Base-by-base conservation (phyloP, 306 rosid genomes). In the Ceratonia siliqua region DNA sequence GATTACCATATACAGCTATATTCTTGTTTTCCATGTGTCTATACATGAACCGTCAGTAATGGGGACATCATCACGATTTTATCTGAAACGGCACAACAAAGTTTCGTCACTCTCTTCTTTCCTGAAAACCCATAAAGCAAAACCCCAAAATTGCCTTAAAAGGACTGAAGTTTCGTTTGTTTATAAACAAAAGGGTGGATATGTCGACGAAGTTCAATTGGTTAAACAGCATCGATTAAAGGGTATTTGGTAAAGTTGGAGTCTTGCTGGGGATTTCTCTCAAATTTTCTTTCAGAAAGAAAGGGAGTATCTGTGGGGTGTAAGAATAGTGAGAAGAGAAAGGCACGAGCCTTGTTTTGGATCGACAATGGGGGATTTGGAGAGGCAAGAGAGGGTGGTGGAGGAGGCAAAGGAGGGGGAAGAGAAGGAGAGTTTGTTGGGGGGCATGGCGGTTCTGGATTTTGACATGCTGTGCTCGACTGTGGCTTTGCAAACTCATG, bases 391-490 rank as follows among this genome's bases (percentile, higher is more conserved):
- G 85, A 79, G 58, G 81, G 80, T 62, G 69, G 73, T 55, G 5
- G 76, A 38, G n/a, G 68, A 62, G 17, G 68, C 6, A 5, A 12
- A 10, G 79, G 66, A 5, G 75, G 82, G 77, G 9, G 91, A 52
- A 11, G 94, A 87, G 45, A 78, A 85, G 2, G 94, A 86, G 57
- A 82, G 83, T 77, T 73, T 89, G 22, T 52, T 92, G 35, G 96
- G 83, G 28, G 96, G 91, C 15, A 72, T 78, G 85, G 42, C 93
- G 8, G 85, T 90, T n/a, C 33, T 92, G 84, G 98, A 95, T 82
- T 95, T 95, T 66, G 97, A 95, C 38, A 38, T 90, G 90, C 84
- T 95, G 55, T 95, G 99, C 77, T 92, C 99, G 3, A 85, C 98
- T 48, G 99, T 95, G 82, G 99, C 99, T 12, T 70, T 89, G 85